These are phyloP conservation scores for Plenodomus biglobosus DNA, from an alignment of 2,329 filamentous ascomycete genomes.

Conservation along the genomic window DNA sequence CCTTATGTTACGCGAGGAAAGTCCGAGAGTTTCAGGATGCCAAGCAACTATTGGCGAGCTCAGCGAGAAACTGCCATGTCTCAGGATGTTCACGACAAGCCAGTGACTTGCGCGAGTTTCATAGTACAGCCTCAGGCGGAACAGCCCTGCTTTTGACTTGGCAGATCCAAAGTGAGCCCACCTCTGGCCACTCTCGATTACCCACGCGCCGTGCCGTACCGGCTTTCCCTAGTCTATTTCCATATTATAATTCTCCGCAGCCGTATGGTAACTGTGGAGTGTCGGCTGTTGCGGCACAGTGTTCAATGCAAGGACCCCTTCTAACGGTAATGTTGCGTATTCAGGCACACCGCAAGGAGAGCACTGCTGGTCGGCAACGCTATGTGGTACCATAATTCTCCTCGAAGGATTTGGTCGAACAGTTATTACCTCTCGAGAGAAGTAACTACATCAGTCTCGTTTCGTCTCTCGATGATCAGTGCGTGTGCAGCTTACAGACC, in stretches of 20 bases:
- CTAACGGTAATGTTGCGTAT: slow-evolving; percentile 20
- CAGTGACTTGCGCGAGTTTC: slow-evolving; percentile 65
- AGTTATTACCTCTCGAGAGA: neutral
- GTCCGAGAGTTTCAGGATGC: slow-evolving; percentile 6
- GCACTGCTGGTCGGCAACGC: slow-evolving; percentile 16
- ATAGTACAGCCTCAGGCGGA: slow-evolving; percentile 56
- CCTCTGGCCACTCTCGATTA: slow-evolving; percentile 3
- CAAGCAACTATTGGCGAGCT: slow-evolving; percentile 6
- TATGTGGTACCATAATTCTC: slow-evolving; percentile 26
- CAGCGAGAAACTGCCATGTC: slow-evolving; percentile 3
- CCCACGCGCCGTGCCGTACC: slow-evolving; percentile 31
- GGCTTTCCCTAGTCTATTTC: slow-evolving; percentile 13
- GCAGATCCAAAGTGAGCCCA: slow-evolving; percentile 16
- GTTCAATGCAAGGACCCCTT: slow-evolving; percentile 20
- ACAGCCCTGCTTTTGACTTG: slow-evolving; percentile 4
- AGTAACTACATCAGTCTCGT: slow-evolving; percentile 25
- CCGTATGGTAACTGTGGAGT: slow-evolving; percentile 34
- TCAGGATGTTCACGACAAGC: slow-evolving; percentile 8
- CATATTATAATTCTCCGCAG: slow-evolving; percentile 30
- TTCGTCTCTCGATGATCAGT: slow-evolving; percentile 22
- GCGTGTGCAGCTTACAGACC: slow-evolving; percentile 14
- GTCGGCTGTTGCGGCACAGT: slow-evolving; percentile 27
- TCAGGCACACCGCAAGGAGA: slow-evolving; percentile 19
- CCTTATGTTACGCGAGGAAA: slow-evolving; percentile 1
- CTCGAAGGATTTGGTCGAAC: slow-evolving; percentile 10